Evolutionary conservation across 2,329 filamentous ascomycete species (phyloP), one percentile per base, ranked within the genome.

Genomic region (Colletotrichum kahawae): DNA sequence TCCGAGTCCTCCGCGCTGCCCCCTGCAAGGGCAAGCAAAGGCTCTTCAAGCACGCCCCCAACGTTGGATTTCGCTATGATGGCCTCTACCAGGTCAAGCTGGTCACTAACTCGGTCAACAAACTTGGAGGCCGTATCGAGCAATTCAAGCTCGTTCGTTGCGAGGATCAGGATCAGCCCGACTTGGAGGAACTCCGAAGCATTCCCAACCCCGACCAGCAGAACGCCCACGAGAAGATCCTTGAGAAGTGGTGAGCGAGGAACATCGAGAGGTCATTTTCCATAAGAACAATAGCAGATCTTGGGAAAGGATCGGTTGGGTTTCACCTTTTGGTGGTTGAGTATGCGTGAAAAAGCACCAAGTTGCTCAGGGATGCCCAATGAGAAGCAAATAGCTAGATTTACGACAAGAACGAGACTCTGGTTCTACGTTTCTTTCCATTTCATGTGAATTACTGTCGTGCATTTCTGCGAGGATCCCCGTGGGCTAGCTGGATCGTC

Each of bases 11-110:
- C 24, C 80, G 83, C 18, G 77, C 80, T 4, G 36, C 57, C 57
- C 74, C 72, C 3, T 60, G 24, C 1, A 67, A 70, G 14, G 64
- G 57, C 2, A 54, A 12, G 10, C 29, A 12, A 38, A 38, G 18
- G 36, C 16, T 38, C 60, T 29, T n/a, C 21, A 18, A 33, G 1
- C 79, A 68, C 60, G 76, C 77, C 13, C 81, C 82, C 1, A 8
- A 13, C 0, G 76, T 77, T 5, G 83, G 83, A 3, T 79, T 84
- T n/a, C 80, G 83, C 1, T 84, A 85, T 74, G 83, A 85, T 43
- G 83, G 82, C 1, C 78, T 84, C 7, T 84, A 84, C 73, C n/a
- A n/a, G 1, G 78, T 84, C 14, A 70, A 71, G 7, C 14, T 48
- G 9, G 38, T 5, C 18, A 18, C 12, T 57, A 72, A 16, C 3